These are phyloP conservation scores for Saturnispora diversa DNA, from an alignment of 805 yeast genomes.

Conservation along the genomic window DNA sequence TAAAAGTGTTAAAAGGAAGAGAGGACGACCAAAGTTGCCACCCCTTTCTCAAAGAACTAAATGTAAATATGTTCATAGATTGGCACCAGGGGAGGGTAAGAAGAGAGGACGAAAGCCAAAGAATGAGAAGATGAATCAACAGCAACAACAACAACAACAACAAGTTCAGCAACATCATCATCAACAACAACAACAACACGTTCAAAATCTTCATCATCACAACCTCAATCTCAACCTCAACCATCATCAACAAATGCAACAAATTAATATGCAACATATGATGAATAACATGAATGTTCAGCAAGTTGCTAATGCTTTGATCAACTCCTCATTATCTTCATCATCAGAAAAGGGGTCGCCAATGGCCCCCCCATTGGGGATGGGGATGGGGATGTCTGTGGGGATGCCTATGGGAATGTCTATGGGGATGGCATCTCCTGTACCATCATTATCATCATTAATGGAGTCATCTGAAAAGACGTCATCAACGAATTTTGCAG, in stretches of 20 bases:
- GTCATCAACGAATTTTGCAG: background rate
- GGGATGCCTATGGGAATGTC: no score
- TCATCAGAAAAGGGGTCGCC: conserved; percentile 15
- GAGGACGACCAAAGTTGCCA: conserved; percentile 27
- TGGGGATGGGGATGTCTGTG: no score
- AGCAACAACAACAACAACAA: background rate
- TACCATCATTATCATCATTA: no score
- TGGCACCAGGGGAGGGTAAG: conserved; percentile 11
- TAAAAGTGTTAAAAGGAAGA: conserved; percentile 12
- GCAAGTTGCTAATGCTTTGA: conserved; percentile 3
- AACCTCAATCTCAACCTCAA: no score
- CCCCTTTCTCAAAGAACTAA: conserved; percentile 23
- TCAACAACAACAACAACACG: no score
- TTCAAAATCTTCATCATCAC: no score
- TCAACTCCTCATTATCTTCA: conserved; percentile 10
- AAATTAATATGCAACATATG: no score
- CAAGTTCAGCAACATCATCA: no score
- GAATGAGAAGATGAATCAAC: background rate
- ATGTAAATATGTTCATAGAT: conserved; percentile 17
- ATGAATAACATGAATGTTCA: no score
- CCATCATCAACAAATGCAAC: no score
- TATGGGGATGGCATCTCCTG: no score
- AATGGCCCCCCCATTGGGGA: background rate
- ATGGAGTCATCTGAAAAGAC: background rate
- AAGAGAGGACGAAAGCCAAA: conserved; percentile 17